Conservation (phyloP, 2,329 filamentous ascomycete genomes). For the Dothiorella sarmentorum region DNA sequence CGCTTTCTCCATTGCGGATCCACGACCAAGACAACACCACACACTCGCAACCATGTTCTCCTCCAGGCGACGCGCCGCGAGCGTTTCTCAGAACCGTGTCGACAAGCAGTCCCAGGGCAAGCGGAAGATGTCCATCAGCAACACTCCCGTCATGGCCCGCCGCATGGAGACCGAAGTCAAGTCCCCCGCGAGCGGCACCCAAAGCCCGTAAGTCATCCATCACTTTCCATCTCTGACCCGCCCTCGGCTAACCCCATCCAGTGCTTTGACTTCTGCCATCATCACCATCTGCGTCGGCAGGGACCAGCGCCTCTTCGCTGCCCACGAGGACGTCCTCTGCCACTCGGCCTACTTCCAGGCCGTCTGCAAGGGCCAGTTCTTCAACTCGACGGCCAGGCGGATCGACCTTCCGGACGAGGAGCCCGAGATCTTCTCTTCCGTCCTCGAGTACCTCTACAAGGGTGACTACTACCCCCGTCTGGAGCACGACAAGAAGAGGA, state of each 20-base stretch:
- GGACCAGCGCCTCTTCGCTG: constrained; percentile 83
- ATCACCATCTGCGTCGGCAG: constrained; percentile 78
- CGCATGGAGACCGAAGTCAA: constrained; percentile 31
- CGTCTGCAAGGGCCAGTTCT: constrained; percentile 61
- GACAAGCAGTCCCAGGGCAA: constrained; percentile 36
- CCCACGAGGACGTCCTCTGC: constrained; percentile 80
- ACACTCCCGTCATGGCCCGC: constrained; percentile 23
- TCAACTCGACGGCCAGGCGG: constrained; percentile 61
- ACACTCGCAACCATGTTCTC: constrained; percentile 33
- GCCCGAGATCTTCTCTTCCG: constrained; percentile 83
- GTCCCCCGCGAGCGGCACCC: constrained; percentile 21
- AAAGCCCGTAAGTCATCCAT: constrained; percentile 25
- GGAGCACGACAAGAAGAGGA: constrained; percentile 74
- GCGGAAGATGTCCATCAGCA: constrained; percentile 36
- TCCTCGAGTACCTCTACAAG: constrained; percentile 91
- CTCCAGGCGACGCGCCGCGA: constrained; percentile 33
- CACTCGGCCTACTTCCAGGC: constrained; percentile 75
- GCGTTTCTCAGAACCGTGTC: constrained; percentile 39
- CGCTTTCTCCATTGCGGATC: constrained; percentile 8
- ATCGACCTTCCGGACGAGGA: constrained; percentile 81
- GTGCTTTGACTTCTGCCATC: constrained; percentile 50
- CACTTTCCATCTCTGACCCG: neutral
- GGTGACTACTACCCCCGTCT: constrained; percentile 87
- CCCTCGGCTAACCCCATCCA: constrained; percentile 14
- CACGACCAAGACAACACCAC: neutral